Base-by-base conservation (phyloP, 805 yeast species). In the Pichia membranifaciens region DNA sequence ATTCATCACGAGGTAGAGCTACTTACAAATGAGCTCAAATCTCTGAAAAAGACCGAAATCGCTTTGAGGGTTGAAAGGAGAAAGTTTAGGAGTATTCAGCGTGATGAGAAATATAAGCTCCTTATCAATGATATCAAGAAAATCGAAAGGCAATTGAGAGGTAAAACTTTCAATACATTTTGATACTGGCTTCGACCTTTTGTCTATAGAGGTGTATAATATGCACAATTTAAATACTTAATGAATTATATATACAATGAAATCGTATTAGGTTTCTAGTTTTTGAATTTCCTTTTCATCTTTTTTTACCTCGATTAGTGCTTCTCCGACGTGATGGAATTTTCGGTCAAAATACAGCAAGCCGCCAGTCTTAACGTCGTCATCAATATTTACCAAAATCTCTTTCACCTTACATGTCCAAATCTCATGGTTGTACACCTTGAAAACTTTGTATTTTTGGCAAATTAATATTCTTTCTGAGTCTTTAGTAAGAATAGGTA, bases 401-500 rank as follows among this genome's bases (percentile, higher is more conserved):
- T 84, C 84, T 33, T 71, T 66, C 4, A 91, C 95, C 50, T 78
- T 74, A 3, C 87, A 96, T 4, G 89, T 79, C 93, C 96, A 87
- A 3, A 91, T 79, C 60, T 90, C 96, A 66, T 91, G 98, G 58
- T 85, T 88, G 51, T 85, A 89, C 1, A 88, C 82, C 10, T 62
- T 61, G 43, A 84, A 72, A 4, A 74, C 76, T 22, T 71, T 67
- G 39, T 64, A 68, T 45, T 75, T 76, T 46, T 75, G 70, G 60
- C 93, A 86, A 17, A 86, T 74, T 51, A 86, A 65, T 1, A 81
- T 76, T 41, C 79, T 67, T 52, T 82, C 89, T 31, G 80, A 73
- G 21, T 75, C 70, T 20, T 68, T 69, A 2, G 60, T 54, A 48
- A 86, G 57, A 0, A 85, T 65, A 0, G 95, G 93, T 9, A 82